Conservation (phyloP, 208 protist genomes). For the Angomonas ambiguus region DNA sequence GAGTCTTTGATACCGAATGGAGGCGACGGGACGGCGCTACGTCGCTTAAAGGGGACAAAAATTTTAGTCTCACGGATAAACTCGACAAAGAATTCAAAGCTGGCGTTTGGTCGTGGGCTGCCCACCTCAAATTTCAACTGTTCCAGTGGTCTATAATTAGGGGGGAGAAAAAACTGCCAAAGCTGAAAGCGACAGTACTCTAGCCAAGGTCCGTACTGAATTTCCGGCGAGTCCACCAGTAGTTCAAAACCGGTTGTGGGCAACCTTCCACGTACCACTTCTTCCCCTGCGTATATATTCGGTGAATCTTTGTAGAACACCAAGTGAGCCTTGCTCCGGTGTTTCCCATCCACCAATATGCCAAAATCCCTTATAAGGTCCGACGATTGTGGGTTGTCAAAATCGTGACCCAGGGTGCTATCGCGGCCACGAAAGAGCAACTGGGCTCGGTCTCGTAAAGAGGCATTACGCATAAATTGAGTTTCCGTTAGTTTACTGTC, state of each 20-base stretch:
- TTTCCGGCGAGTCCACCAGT: slow-evolving; percentile 55
- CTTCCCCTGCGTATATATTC: slow-evolving; percentile 81
- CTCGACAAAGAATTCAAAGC: slow-evolving; percentile 77
- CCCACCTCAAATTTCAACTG: slow-evolving; percentile 59
- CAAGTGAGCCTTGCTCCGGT: slow-evolving; percentile 61
- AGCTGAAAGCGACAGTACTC: slow-evolving; percentile 79
- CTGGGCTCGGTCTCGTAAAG: slow-evolving; percentile 52
- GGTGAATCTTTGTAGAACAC: slow-evolving; percentile 76
- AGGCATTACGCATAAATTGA: slow-evolving; percentile 37
- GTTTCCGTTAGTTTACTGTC: slow-evolving; percentile 48
- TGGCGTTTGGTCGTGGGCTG: slow-evolving; percentile 56
- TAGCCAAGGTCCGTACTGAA: slow-evolving; percentile 81
- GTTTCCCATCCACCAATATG: slow-evolving; percentile 60
- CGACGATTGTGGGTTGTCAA: slow-evolving; percentile 13
- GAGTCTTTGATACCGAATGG: slow-evolving; percentile 84
- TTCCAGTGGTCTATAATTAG: slow-evolving; percentile 65
- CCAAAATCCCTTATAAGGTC: slow-evolving; percentile 75
- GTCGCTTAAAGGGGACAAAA: slow-evolving; percentile 79
- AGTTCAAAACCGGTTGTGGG: slow-evolving; percentile 67
- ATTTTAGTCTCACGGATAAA: slow-evolving; percentile 64
- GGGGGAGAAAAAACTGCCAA: slow-evolving; percentile 74
- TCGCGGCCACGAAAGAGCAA: slow-evolving; percentile 44
- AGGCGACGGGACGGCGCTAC: slow-evolving; percentile 55
- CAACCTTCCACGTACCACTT: slow-evolving; percentile 38
- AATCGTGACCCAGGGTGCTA: slow-evolving; percentile 15